Conservation (phyloP, 768 basidiomycete genomes). For the Hortiboletus campestris region DNA sequence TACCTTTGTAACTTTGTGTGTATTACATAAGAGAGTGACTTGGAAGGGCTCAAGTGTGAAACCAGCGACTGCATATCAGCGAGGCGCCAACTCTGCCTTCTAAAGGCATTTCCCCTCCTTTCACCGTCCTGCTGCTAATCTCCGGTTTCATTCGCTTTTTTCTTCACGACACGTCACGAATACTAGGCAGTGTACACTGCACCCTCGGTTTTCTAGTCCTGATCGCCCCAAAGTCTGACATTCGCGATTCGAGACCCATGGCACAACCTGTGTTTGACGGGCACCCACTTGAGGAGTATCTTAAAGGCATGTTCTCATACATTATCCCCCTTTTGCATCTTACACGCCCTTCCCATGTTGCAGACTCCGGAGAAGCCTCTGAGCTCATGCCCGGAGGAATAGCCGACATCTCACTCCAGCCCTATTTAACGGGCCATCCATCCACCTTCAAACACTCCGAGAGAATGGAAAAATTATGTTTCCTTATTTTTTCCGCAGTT, state of each 20-base stretch:
- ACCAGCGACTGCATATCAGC: not conserved
- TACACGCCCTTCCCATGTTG: slow-evolving; percentile 15
- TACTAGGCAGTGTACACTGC: slow-evolving; percentile 23
- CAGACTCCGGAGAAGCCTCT: slow-evolving; percentile 60
- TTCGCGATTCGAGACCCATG: slow-evolving; percentile 40
- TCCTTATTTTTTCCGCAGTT: slow-evolving; percentile 17
- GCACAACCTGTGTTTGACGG: slow-evolving; percentile 77
- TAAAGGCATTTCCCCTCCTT: slow-evolving; percentile 14
- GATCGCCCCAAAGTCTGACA: slow-evolving; percentile 11
- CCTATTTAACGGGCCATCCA: slow-evolving; percentile 9
- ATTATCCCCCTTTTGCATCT: not conserved
- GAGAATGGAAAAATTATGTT: slow-evolving; percentile 29
- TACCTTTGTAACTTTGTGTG: not conserved
- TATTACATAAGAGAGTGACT: not conserved
- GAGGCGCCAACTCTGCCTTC: not conserved
- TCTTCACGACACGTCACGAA: slow-evolving; percentile 23
- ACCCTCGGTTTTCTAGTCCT: not conserved
- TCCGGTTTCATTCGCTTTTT: slow-evolving; percentile 15
- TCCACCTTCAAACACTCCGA: slow-evolving; percentile 19
- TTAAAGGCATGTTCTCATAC: slow-evolving; percentile 47
- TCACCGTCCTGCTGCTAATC: slow-evolving; percentile 22
- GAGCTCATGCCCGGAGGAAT: slow-evolving; percentile 58
- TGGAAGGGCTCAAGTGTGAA: not conserved
- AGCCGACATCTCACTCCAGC: slow-evolving; percentile 31
- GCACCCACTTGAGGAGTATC: slow-evolving; percentile 72